phyloP scores from a whole-genome alignment of 495 filamentous ascomycete species.

The Astrothelium macrocarpum region DNA sequence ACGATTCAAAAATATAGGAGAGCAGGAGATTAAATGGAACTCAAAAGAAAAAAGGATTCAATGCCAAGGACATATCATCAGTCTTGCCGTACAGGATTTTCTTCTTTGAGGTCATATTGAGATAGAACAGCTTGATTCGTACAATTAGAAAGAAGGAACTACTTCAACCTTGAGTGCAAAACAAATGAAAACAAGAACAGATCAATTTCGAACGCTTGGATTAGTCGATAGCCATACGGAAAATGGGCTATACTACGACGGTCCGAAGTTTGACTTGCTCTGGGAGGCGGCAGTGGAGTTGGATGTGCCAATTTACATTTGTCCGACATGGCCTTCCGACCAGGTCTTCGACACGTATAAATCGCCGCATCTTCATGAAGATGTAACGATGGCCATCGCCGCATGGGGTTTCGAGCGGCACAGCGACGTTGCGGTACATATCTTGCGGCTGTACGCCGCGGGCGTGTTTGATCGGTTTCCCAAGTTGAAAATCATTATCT shows the following conservation, averaged over 20 bases:
- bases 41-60: too few relatives aligned
- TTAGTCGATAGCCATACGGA: neutral
- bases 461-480: constrained; percentile 19
- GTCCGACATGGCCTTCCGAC: constrained; percentile 39
- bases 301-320: constrained; percentile 49
- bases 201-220: too few relatives aligned
- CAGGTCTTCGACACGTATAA: constrained; percentile 23
- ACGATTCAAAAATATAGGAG: too few relatives aligned
- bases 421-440: constrained; percentile 8
- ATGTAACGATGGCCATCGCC: constrained; percentile 32
- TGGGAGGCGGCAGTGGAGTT: constrained; percentile 42
- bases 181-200: too few relatives aligned
- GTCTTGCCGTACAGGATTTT: too few relatives aligned
- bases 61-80: too few relatives aligned
- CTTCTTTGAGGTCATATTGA: too few relatives aligned
- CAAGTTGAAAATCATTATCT: constrained; percentile 15
- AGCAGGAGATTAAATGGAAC: too few relatives aligned
- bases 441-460: constrained; percentile 12
- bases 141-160: too few relatives aligned
- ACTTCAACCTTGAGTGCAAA: too few relatives aligned
- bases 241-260: constrained; percentile 41
- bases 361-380: too few relatives aligned
- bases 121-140: too few relatives aligned
- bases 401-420: constrained; percentile 25
- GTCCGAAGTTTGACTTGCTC: constrained; percentile 34